A percentile compares a stretch with the other conserved stretches of the same genome.
These are phyloP conservation scores for Saposhnikovia divaricata DNA, from an alignment of 129 eudicot genomes.

Conservation along the genomic window DNA sequence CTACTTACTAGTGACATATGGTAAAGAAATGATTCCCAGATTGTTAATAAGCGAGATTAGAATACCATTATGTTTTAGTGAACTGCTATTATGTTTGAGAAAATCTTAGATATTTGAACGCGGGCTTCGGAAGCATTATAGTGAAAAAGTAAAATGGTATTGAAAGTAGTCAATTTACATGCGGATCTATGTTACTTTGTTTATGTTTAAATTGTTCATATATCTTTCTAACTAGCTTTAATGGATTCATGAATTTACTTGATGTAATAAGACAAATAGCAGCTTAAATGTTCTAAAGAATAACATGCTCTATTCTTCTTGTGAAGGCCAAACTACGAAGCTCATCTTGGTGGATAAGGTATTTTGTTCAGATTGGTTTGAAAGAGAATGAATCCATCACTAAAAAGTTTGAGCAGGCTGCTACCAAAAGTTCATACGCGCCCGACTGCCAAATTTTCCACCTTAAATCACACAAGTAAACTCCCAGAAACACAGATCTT, in stretches of 20 bases:
- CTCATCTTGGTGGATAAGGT: slow-evolving; percentile 44
- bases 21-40: background rate
- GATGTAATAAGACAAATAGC: background rate
- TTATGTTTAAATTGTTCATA: background rate
- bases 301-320: slow-evolving; percentile 18
- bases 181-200: background rate
- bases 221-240: background rate
- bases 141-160: background rate
- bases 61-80: background rate
- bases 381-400: slow-evolving; percentile 36
- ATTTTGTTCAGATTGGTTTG: slow-evolving; percentile 32
- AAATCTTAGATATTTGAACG: background rate
- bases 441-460: slow-evolving; percentile 46
- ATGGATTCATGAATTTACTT: background rate
- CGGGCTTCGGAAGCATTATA: background rate
- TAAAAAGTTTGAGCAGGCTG: slow-evolving; percentile 47
- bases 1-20: background rate
- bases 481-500: background rate
- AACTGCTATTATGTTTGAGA: too few species aligned
- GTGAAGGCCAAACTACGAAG: slow-evolving; percentile 31
- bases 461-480: slow-evolving; percentile 29
- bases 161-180: background rate
- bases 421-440: slow-evolving; percentile 25
- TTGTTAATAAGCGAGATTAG: background rate
- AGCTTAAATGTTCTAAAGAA: background rate